These are phyloP conservation scores for Torrubiellomyces zombiae DNA, from an alignment of 2,329 filamentous ascomycete genomes.

Conservation along the genomic window DNA sequence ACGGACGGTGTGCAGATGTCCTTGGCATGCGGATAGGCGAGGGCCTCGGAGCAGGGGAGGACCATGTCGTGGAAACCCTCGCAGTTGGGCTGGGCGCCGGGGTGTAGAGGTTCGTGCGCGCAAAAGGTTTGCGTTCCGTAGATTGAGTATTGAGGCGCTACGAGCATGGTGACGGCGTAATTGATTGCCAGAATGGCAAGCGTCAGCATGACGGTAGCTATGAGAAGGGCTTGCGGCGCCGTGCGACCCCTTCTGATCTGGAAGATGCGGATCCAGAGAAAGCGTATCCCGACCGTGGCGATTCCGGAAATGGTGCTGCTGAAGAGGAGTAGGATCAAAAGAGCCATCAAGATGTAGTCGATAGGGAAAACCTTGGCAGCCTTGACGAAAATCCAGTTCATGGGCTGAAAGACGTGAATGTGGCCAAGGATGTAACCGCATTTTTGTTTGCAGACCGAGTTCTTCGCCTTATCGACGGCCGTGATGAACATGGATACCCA, in stretches of 20 bases:
- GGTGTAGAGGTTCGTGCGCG: slow-evolving; percentile 46
- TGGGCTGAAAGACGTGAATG: slow-evolving; percentile 84
- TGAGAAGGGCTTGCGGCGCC: slow-evolving; percentile 76
- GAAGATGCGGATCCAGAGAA: slow-evolving; percentile 91
- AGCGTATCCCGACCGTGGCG: slow-evolving; percentile 76
- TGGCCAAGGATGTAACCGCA: slow-evolving; percentile 83
- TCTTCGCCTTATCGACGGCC: slow-evolving; percentile 87
- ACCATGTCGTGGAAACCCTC: slow-evolving; percentile 53
- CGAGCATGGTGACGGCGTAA: slow-evolving; percentile 79
- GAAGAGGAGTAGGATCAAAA: slow-evolving; percentile 78
- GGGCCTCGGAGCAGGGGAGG: slow-evolving; percentile 64
- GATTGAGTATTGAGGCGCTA: slow-evolving; percentile 89
- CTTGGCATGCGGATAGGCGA: slow-evolving; percentile 51
- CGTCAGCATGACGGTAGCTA: slow-evolving; percentile 80
- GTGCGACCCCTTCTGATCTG: slow-evolving; percentile 79
- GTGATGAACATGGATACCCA: slow-evolving; percentile 93
- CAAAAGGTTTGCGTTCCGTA: slow-evolving; percentile 94
- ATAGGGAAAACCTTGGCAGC: slow-evolving; percentile 73
- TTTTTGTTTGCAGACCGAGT: slow-evolving; percentile 76
- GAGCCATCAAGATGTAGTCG: slow-evolving; percentile 78
- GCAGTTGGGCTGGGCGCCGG: slow-evolving; percentile 60
- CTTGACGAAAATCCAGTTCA: slow-evolving; percentile 71
- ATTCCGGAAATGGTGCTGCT: slow-evolving; percentile 75
- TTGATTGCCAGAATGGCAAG: slow-evolving; percentile 83
- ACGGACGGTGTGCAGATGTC: slow-evolving; percentile 82